Conservation (phyloP, 164 flowering plant species). For the Kingdonia uniflora region DNA sequence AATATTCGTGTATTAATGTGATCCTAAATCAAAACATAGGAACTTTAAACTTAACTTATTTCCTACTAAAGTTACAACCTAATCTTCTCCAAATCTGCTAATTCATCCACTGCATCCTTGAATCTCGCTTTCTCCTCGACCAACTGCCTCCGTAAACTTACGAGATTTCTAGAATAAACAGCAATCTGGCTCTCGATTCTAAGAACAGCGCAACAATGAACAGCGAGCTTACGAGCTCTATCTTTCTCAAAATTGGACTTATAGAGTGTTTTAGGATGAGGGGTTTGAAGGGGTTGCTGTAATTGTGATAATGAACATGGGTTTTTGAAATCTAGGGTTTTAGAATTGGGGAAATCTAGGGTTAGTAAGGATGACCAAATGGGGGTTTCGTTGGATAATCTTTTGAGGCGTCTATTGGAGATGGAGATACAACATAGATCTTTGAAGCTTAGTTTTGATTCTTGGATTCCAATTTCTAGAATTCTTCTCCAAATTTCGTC, state of each 20-base stretch:
- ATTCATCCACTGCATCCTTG: conserved; percentile 26
- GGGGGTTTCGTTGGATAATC: conserved; percentile 36
- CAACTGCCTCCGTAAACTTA: conserved; percentile 18
- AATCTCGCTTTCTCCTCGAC: conserved; percentile 32
- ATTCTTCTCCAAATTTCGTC: conserved; percentile 61
- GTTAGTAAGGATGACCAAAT: conserved; percentile 44
- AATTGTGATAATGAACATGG: background rate
- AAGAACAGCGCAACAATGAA: conserved; percentile 44
- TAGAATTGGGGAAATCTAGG: conserved; percentile 26
- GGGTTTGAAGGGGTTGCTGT: conserved; percentile 3
- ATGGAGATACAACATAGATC: conserved; percentile 57
- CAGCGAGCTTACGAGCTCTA: conserved; percentile 35
- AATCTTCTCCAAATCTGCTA: conserved; percentile 33
- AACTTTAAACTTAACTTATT: too few relatives aligned
- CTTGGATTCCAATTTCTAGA: conserved; percentile 32
- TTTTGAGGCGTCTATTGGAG: conserved; percentile 34
- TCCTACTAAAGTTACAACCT: too few relatives aligned
- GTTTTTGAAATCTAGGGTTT: background rate
- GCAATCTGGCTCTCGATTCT: conserved; percentile 49
- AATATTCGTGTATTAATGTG: too few relatives aligned
- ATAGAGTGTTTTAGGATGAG: conserved; percentile 24
- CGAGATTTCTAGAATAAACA: conserved; percentile 27
- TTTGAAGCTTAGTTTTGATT: conserved; percentile 22
- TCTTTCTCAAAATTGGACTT: conserved; percentile 54
- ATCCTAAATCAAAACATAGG: too few relatives aligned